Conservation (phyloP, 2,329 filamentous ascomycete genomes). For the Pseudocercospora fijiensis region DNA sequence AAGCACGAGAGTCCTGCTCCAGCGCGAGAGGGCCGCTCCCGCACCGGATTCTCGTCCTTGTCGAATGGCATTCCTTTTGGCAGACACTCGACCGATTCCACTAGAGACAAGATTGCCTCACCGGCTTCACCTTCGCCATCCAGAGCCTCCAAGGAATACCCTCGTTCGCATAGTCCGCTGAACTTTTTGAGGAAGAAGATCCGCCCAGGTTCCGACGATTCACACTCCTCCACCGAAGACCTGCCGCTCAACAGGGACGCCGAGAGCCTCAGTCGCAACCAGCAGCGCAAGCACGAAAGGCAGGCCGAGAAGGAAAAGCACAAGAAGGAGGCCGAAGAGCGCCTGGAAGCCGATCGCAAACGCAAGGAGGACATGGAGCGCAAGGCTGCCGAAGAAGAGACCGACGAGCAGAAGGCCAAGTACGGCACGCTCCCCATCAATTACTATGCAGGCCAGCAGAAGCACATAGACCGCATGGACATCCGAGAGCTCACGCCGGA, state of each 20-base stretch:
- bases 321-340: conserved; percentile 46
- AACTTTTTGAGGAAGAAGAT: conserved; percentile 37
- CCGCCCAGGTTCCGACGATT: conserved; percentile 34
- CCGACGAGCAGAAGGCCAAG: conserved; percentile 57
- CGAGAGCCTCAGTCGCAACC: conserved; percentile 51
- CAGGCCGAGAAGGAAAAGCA: conserved; percentile 48
- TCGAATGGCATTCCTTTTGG: conserved; percentile 29
- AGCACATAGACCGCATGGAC: conserved; percentile 49
- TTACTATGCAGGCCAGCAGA: conserved; percentile 55
- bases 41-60: conserved; percentile 30
- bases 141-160: conserved; percentile 31
- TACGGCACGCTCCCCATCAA: conserved; percentile 61
- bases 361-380: conserved; percentile 50
- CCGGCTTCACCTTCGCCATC: conserved; percentile 22
- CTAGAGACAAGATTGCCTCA: conserved; percentile 19
- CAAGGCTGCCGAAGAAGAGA: conserved; percentile 54
- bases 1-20: conserved; percentile 22
- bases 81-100: conserved; percentile 23
- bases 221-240: conserved; percentile 39
- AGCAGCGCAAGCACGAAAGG: conserved; percentile 51
- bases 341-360: conserved; percentile 47
- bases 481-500: conserved; percentile 54
- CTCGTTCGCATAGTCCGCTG: conserved; percentile 38
- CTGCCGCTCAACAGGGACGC: conserved; percentile 51
- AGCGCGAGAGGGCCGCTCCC: conserved; percentile 14